A percentile compares a stretch with the other conserved stretches of the same genome.
Evolutionary conservation across 2,329 filamentous ascomycete genomes (phyloP).

Genomic region (Stagonosporopsis tanaceti): DNA sequence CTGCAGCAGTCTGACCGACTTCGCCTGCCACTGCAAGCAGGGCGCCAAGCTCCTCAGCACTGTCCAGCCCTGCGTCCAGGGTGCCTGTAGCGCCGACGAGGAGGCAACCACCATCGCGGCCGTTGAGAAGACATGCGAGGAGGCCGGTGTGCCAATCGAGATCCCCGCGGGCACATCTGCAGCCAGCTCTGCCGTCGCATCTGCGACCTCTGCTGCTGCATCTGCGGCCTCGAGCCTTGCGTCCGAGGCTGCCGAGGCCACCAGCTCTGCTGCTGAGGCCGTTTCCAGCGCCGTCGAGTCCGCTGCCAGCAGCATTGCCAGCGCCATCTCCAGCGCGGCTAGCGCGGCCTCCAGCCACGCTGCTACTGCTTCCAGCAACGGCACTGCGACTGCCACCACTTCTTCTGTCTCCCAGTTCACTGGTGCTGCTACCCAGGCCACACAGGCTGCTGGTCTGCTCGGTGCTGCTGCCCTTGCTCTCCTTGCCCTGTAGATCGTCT

Average conservation of each 20-base stretch:
- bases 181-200: conserved; percentile 16
- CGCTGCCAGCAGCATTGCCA: background rate
- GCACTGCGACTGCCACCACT: conserved; percentile 12
- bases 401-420: conserved; percentile 39
- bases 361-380: conserved; percentile 19
- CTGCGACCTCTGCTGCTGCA: conserved; percentile 18
- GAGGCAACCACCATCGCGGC: conserved; percentile 43
- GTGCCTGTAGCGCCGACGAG: conserved; percentile 51
- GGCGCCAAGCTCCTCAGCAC: conserved; percentile 49
- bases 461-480: conserved; percentile 48
- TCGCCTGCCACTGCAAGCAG: conserved; percentile 56
- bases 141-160: conserved; percentile 41
- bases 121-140: conserved; percentile 44
- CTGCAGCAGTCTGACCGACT: conserved; percentile 57
- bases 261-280: conserved; percentile 19
- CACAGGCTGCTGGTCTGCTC: conserved; percentile 44
- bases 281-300: conserved; percentile 9
- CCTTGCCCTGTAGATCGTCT: conserved; percentile 44
- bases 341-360: background rate
- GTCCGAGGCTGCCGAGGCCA: conserved; percentile 8
- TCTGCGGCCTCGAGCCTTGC: conserved; percentile 21
- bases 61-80: conserved; percentile 58
- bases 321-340: conserved; percentile 8
- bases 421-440: conserved; percentile 44
- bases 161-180: conserved; percentile 30